Conservation (phyloP, 768 basidiomycete species). For the Termitomyces sp. region DNA sequence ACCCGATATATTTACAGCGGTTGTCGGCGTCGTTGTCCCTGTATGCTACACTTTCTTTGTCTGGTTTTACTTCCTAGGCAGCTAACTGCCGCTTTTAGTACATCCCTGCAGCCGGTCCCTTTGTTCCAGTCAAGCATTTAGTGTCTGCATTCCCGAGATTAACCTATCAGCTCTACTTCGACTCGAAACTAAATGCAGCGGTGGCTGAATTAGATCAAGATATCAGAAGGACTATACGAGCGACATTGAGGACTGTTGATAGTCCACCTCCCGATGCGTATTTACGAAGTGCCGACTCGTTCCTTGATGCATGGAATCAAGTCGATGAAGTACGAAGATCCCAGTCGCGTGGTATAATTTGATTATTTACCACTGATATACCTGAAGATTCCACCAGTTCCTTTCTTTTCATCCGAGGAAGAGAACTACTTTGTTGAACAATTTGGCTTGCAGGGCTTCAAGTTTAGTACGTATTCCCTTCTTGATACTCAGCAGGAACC, state of each 20-base stretch:
- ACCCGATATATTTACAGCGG: constrained; percentile 56
- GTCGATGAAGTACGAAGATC: constrained; percentile 31
- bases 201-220: constrained; percentile 48
- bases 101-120: constrained; percentile 44
- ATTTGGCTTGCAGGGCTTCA: constrained; percentile 52
- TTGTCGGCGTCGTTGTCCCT: constrained; percentile 55
- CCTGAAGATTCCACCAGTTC: constrained; percentile 51
- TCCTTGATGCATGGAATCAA: constrained; percentile 45
- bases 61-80: not conserved
- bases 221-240: constrained; percentile 50
- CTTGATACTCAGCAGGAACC: not conserved
- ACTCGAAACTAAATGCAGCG: constrained; percentile 39
- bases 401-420: constrained; percentile 54
- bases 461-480: constrained; percentile 39
- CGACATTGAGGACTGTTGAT: constrained; percentile 42
- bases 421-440: constrained; percentile 69
- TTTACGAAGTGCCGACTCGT: constrained; percentile 43
- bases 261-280: constrained; percentile 54
- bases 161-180: constrained; percentile 62
- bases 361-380: not conserved
- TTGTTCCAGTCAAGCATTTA: constrained; percentile 38
- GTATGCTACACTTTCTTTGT: constrained; percentile 26
- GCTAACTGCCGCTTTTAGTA: constrained; percentile 37
- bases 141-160: constrained; percentile 41
- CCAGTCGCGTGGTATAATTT: no score